These are phyloP conservation scores for Phytopythium helicoides DNA, from an alignment of 352 stramenopile species.

Conservation along the genomic window DNA sequence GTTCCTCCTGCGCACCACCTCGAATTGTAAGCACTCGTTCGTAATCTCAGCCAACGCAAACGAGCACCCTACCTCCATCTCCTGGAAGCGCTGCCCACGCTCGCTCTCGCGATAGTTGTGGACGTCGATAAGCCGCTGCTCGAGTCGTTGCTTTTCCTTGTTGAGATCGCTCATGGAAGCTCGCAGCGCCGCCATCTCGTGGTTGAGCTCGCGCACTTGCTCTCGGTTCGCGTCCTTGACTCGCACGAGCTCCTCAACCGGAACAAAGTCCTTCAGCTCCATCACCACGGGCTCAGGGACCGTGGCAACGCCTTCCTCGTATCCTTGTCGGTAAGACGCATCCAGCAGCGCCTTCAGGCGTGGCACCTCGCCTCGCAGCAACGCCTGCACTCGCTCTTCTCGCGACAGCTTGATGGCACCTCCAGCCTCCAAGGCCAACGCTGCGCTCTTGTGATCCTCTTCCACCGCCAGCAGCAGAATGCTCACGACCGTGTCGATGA, in stretches of 20 bases:
- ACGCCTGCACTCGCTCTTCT: constrained; percentile 48
- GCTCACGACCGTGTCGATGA: constrained; percentile 53
- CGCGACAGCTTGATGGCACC: constrained; percentile 33
- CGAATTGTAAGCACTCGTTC: neutral
- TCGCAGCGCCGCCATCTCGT: constrained; percentile 25
- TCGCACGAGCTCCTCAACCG: constrained; percentile 45
- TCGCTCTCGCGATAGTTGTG: constrained; percentile 73
- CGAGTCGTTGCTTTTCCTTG: constrained; percentile 53
- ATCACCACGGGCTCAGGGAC: constrained; percentile 33
- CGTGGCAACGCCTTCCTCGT: constrained; percentile 19
- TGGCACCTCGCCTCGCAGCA: constrained; percentile 47
- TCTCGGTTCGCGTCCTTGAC: constrained; percentile 48
- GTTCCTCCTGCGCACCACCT: constrained; percentile 24
- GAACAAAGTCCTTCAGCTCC: constrained; percentile 70
- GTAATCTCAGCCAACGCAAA: neutral
- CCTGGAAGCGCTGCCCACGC: constrained; percentile 48
- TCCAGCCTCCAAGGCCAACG: constrained; percentile 25
- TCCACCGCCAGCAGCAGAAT: constrained; percentile 52
- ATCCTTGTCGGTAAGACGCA: constrained; percentile 15
- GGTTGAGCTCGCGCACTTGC: constrained; percentile 26
- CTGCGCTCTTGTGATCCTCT: constrained; percentile 12
- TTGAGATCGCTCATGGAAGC: constrained; percentile 35
- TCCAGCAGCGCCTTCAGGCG: constrained; percentile 34
- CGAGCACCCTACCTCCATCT: constrained; percentile 40
- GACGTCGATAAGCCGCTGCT: constrained; percentile 64